A percentile compares a stretch with the other conserved stretches of the same genome.
These are phyloP conservation scores for Fusarium pilosicola DNA, from an alignment of 2,329 filamentous ascomycete genomes.

Conservation along the genomic window DNA sequence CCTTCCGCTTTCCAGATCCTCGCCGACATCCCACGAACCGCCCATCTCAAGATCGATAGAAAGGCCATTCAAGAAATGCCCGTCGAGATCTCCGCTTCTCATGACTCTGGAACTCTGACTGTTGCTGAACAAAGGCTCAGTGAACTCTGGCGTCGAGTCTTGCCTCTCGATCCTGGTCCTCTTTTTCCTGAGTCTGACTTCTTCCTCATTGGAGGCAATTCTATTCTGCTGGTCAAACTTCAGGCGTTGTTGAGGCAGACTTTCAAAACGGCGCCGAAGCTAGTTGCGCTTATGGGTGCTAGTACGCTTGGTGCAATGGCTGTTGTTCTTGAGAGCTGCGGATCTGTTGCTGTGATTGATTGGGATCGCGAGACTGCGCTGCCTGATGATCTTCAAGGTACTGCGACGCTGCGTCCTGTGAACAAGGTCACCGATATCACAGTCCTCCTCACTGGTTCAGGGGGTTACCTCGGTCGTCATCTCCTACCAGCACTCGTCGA, in stretches of 20 bases:
- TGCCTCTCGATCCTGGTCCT: background rate
- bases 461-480: background rate
- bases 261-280: background rate
- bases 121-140: background rate
- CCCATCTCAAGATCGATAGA: background rate
- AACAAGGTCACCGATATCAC: background rate
- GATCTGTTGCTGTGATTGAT: background rate
- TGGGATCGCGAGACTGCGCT: background rate
- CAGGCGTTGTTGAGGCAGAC: background rate
- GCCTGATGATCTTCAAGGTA: fast-evolving
- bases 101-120: background rate
- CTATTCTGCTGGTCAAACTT: background rate
- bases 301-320: background rate
- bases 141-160: background rate
- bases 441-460: fast-evolving
- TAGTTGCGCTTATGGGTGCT: background rate
- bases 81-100: background rate
- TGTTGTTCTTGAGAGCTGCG: background rate
- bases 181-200: background rate
- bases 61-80: background rate
- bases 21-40: background rate
- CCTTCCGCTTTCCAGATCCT: background rate
- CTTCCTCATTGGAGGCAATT: constrained; percentile 4
- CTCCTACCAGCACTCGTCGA: background rate
- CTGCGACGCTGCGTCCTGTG: fast-evolving